Evolutionary conservation across 108 stramenopile species (phyloP), one percentile per base, ranked within the genome.

Genomic region (Nitzschia sp.): DNA sequence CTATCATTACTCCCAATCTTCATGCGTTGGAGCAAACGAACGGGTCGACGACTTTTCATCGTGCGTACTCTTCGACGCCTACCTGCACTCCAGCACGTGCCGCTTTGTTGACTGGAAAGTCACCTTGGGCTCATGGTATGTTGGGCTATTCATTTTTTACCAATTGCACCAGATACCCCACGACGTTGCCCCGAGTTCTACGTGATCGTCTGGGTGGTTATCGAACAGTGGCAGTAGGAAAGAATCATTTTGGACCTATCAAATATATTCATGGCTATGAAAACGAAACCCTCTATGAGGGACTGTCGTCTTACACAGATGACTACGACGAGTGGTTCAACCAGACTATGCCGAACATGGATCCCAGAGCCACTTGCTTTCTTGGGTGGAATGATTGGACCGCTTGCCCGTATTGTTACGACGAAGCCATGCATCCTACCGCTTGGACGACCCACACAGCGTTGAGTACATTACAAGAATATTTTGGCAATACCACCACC

Each of bases 61-160:
- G 59, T 51, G 78, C 77, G 1, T 78, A 68, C 38, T 13, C 63
- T 9, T 71, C 69, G 18, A 80, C 79, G 24, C 79, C 79, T 9
- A 80, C 74, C 13, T 80, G 79, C 34, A 80, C 79, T 3, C 79
- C 79, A 4, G 64, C 74, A 23, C 62, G 79, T 13, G 59, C 79
- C 24, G 74, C 59, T 15, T 29, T 80, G 11, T 57, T 80, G 35
- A 80, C 74, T 18, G 79, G 79, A 25, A 66, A 66, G 35, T 24
- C 46, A 64, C 74, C 79, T 3, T 80, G 79, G 79, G 49, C 42
- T 38, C 79, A 80, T 64, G 79, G 79, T 2, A 71, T 80, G 79
- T 64, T 80, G 23, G 74, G 70, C 13, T 80, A 80, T 42, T 46
- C 18, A 4, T 15, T 4, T 19, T 27, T 36, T 23, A 28, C 57